Evolutionary conservation across 1,284 basidiomycete genomes (phyloP).

Genomic region (Puccinia brachypodii): DNA sequence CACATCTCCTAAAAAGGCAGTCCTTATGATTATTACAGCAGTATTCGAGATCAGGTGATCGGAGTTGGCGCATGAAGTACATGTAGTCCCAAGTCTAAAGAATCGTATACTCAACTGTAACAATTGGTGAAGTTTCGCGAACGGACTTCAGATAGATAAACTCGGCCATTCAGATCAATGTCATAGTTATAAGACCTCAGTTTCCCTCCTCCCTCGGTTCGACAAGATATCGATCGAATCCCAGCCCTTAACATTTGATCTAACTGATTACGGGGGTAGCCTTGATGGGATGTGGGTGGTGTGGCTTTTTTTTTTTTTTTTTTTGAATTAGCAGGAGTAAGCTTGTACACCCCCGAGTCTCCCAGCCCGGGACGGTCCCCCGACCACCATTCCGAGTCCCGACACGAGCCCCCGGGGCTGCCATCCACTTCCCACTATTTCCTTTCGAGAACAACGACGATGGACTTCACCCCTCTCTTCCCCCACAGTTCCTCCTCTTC

Average conservation of each 20-base stretch:
- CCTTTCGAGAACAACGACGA: background rate
- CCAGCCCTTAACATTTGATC: too few species aligned
- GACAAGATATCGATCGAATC: too few species aligned
- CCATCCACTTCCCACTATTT: too few species aligned
- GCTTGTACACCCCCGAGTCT: too few species aligned
- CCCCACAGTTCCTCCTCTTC: slow-evolving; percentile 37
- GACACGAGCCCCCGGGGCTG: too few species aligned
- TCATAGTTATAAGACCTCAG: slow-evolving; percentile 55
- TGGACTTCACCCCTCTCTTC: slow-evolving; percentile 47
- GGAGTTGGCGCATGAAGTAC: background rate
- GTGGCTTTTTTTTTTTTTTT: too few species aligned
- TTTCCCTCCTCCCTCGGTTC: background rate
- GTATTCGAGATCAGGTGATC: background rate
- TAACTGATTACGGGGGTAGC: too few species aligned
- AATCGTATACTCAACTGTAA: slow-evolving; percentile 50
- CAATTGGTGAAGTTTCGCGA: slow-evolving; percentile 57
- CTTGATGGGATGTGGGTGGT: too few species aligned
- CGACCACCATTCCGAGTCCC: too few species aligned
- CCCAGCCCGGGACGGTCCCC: too few species aligned
- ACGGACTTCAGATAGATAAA: slow-evolving; percentile 56
- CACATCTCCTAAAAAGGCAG: background rate
- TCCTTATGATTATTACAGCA: background rate
- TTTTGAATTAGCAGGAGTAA: too few species aligned
- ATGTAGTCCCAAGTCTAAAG: too few species aligned
- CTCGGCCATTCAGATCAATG: slow-evolving; percentile 56